A percentile compares a stretch with the other conserved stretches of the same genome.
Conservation (phyloP, 139 green algal species). For the Astrephomene gubernaculifera region DNA sequence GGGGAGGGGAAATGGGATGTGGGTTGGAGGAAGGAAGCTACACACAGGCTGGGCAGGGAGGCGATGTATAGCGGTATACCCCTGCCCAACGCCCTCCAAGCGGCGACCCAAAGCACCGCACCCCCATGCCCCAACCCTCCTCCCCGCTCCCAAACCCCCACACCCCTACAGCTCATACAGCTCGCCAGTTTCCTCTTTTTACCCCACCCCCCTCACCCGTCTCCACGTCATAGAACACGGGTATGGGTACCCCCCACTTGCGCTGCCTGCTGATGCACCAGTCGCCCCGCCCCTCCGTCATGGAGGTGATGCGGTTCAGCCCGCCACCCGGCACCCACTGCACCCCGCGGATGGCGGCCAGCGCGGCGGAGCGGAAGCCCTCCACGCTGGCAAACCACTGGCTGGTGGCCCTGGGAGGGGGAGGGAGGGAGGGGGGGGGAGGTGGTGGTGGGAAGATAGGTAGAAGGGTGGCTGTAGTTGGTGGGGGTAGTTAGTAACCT, state of each 20-base stretch:
- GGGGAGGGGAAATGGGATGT: background rate
- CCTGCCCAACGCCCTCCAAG: too few species aligned
- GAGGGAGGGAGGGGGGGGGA: background rate
- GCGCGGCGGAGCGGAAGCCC: slow-evolving; percentile 81
- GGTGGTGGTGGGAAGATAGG: background rate
- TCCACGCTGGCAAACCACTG: slow-evolving; percentile 93
- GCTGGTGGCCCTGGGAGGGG: slow-evolving; percentile 82
- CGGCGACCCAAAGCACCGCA: too few species aligned
- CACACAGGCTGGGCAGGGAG: too few species aligned
- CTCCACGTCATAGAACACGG: slow-evolving; percentile 96
- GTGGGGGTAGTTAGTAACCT: too few species aligned
- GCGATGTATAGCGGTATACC: too few species aligned
- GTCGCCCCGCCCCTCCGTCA: slow-evolving; percentile 92
- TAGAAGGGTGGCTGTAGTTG: too few species aligned
- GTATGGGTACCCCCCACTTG: slow-evolving; percentile 98
- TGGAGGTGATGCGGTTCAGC: slow-evolving; percentile 88
- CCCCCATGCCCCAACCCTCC: too few species aligned
- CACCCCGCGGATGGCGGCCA: slow-evolving; percentile 91
- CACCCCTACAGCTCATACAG: too few species aligned
- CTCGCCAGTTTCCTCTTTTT: background rate
- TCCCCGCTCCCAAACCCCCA: too few species aligned
- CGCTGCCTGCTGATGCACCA: slow-evolving; percentile 99
- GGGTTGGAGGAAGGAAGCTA: background rate
- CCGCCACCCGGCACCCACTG: slow-evolving; percentile 86
- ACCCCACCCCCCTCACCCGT: slow-evolving; percentile 57